Evolutionary conservation across 2,329 filamentous ascomycete species (phyloP).

Genomic region (Daldinia eschscholtzii): DNA sequence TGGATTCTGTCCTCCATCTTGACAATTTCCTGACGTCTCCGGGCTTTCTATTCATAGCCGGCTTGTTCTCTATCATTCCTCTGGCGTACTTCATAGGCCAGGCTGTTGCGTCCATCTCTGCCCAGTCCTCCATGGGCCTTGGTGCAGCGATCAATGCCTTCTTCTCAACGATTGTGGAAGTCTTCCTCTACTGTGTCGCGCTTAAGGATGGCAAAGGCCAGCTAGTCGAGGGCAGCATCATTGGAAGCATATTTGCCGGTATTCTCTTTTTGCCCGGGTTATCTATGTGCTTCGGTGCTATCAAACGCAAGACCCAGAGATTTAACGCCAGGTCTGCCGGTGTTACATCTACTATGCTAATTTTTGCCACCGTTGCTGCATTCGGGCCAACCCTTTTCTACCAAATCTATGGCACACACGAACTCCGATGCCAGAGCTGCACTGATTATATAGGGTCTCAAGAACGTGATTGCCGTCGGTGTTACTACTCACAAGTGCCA

Average conservation of each 20-base stretch:
- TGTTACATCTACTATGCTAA: slow-evolving; percentile 96
- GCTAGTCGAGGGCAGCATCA: slow-evolving; percentile 95
- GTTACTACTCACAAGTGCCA: slow-evolving; percentile 91
- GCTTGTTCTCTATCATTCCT: slow-evolving; percentile 92
- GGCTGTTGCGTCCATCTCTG: slow-evolving; percentile 97
- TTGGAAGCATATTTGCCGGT: slow-evolving; percentile 97
- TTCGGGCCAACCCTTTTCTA: slow-evolving; percentile 98
- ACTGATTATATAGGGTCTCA: slow-evolving; percentile 61
- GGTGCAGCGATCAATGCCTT: slow-evolving; percentile 98
- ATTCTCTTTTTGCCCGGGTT: slow-evolving; percentile 93
- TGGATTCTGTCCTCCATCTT: slow-evolving; percentile 76
- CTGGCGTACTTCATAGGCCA: slow-evolving; percentile 98
- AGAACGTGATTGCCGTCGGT: slow-evolving; percentile 86
- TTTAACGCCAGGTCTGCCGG: slow-evolving; percentile 98
- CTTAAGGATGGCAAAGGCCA: slow-evolving; percentile 91
- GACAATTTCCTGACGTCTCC: slow-evolving; percentile 82
- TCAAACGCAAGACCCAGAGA: slow-evolving; percentile 97
- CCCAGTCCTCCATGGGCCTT: slow-evolving; percentile 97
- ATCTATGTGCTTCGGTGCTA: slow-evolving; percentile 98
- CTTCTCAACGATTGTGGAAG: slow-evolving; percentile 97
- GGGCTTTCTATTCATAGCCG: slow-evolving; percentile 86
- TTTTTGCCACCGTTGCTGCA: slow-evolving; percentile 94
- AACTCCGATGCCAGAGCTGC: slow-evolving; percentile 84
- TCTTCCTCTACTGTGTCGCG: slow-evolving; percentile 96
- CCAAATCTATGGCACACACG: slow-evolving; percentile 97